These are phyloP conservation scores for Solanum clarkiae DNA, from an alignment of 257 asterid genomes.

Conservation along the genomic window DNA sequence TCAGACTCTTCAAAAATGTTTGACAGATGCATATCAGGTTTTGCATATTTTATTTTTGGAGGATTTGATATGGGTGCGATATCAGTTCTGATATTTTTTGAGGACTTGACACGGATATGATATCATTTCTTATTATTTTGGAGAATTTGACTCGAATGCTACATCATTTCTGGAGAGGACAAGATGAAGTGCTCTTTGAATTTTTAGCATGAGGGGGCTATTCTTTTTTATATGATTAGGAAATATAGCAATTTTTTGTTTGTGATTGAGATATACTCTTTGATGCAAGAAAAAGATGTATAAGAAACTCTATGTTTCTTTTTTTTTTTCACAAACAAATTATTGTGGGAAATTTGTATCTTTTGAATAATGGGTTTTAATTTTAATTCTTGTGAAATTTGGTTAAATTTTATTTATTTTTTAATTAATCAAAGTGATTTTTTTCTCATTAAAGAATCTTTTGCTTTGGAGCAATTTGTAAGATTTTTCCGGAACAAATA, in stretches of 20 bases:
- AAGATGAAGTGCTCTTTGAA: background rate
- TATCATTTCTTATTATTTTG: background rate
- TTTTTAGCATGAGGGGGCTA: background rate
- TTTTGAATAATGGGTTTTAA: background rate
- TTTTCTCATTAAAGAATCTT: too few relatives aligned
- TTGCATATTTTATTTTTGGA: background rate
- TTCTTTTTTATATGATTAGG: background rate
- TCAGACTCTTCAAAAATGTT: background rate
- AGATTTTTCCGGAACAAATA: background rate
- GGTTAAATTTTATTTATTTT: background rate
- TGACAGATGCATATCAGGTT: fast-evolving
- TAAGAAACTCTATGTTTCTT: background rate
- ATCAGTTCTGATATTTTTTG: background rate
- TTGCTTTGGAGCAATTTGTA: too few relatives aligned
- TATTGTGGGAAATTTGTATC: background rate
- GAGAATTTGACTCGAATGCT: fast-evolving
- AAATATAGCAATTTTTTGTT: background rate
- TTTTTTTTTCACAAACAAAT: background rate
- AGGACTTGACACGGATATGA: too few relatives aligned
- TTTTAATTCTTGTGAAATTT: background rate
- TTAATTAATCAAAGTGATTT: background rate
- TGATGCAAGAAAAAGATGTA: background rate
- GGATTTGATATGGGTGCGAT: background rate
- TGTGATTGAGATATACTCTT: background rate
- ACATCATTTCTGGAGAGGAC: background rate